Evolutionary conservation across 2,329 filamentous ascomycete species (phyloP), one percentile per base, ranked within the genome.

Genomic region (Claviceps spartinae): DNA sequence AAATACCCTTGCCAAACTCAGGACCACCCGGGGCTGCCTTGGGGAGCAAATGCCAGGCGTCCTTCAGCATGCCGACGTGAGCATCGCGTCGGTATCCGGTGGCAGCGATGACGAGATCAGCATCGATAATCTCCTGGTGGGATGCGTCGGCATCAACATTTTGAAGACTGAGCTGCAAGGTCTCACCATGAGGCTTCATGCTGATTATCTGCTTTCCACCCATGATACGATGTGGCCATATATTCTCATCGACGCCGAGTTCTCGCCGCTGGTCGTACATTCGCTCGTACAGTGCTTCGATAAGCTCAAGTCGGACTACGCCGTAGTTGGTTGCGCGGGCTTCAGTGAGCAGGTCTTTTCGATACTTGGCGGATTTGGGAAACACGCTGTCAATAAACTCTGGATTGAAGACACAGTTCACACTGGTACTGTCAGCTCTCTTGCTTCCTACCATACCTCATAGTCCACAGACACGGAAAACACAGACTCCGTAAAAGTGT

Each of bases 331-430:
- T 97, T 34, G 82, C 82, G 54, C 85, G 84, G 59, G 94, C 87
- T 50, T 82, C 81, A 16, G 74, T 70, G 49, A 95, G 65, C 36
- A 80, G 63, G 55, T 68, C 66, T 54, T 76, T 71, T 48, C 90
- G 85, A 55, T 82, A 74, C 45, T 74, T 72, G 1, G 82, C 70
- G 0, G 83, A 73, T 58, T 83, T 81, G 48, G 78, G 72, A 71
- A 82, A 96, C 59, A 95, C 79, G 45, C 75, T 74, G 65, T 95
- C 86, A 34, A 95, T 82, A 54, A 83, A 85, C 37, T 85, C 82
- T 1, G 91, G 91, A 70, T 97, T 89, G 74, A 97, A 97, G 63
- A 97, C 87, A 62, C 93, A 89, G 67, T 97, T 97, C 60, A 97
- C 89, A 61, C 86, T 90, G 45, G 0, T 36, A 16, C 16, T 38